Evolutionary conservation across 495 filamentous ascomycete species (phyloP).

Genomic region (Amphirosellinia nigrospora): DNA sequence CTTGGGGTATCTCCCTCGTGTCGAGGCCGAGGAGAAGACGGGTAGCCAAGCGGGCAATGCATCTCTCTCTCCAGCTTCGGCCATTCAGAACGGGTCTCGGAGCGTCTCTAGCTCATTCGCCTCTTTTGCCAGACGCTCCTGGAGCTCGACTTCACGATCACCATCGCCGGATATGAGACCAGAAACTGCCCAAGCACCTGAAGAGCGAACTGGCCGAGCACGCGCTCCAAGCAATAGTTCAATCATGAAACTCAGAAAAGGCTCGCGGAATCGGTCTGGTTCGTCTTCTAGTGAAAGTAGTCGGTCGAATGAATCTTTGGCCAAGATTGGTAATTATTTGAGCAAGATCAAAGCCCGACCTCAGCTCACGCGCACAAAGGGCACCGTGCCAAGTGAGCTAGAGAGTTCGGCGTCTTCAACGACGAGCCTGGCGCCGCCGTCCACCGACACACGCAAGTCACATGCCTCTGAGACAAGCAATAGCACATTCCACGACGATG

Average conservation of each 20-base stretch:
- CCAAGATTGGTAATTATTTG: constrained; percentile 43
- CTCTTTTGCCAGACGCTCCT: constrained; percentile 70
- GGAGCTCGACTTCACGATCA: constrained; percentile 67
- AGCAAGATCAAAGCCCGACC: constrained; percentile 51
- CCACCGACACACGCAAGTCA: constrained; percentile 39
- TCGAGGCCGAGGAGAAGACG: constrained; percentile 30
- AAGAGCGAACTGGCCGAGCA: constrained; percentile 30
- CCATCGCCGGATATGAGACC: constrained; percentile 58
- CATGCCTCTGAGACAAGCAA: constrained; percentile 43
- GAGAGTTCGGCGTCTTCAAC: constrained; percentile 49
- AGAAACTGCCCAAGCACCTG: constrained; percentile 29
- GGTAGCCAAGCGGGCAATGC: constrained; percentile 3
- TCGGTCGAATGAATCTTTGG: constrained; percentile 35
- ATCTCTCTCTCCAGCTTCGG: constrained; percentile 25
- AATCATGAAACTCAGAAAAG: constrained; percentile 40
- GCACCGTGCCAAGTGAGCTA: constrained; percentile 35
- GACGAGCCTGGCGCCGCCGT: constrained; percentile 39
- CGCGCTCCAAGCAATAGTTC: constrained; percentile 38
- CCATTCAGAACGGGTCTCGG: constrained; percentile 39
- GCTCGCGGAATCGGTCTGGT: constrained; percentile 34
- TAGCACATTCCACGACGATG: constrained; percentile 38
- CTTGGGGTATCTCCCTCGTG: constrained; percentile 28
- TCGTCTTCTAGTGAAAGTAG: constrained; percentile 44
- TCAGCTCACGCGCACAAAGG: constrained; percentile 45
- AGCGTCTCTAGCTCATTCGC: constrained; percentile 68